Percentiles rank a stretch among this genome's conserved stretches.
Evolutionary conservation across 1,284 basidiomycete species (phyloP).

Genomic region (Anthracocystis panici-leucophaei): DNA sequence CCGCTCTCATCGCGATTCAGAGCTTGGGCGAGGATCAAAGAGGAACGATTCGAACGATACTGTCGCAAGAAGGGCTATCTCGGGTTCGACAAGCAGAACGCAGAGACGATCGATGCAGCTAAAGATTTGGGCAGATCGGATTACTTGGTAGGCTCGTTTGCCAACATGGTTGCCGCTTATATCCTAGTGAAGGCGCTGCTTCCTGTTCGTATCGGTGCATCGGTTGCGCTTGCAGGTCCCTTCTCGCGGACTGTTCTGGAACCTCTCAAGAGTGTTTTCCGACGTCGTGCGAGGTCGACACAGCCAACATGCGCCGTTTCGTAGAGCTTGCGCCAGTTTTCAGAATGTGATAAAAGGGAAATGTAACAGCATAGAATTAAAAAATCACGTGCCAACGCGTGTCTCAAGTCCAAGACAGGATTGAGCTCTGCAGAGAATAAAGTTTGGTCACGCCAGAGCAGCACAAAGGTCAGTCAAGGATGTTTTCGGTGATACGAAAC

Average conservation of each 20-base stretch:
- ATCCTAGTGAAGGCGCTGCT: slow-evolving; percentile 84
- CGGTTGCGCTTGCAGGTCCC: slow-evolving; percentile 80
- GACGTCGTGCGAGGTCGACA: slow-evolving; percentile 10
- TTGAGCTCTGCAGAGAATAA: too few species aligned
- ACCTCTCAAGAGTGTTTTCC: slow-evolving; percentile 71
- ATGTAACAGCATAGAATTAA: slow-evolving; percentile 17
- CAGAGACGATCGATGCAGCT: slow-evolving; percentile 29
- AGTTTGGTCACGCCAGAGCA: neutral
- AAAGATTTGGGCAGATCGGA: slow-evolving; percentile 58
- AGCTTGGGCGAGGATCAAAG: slow-evolving; percentile 35
- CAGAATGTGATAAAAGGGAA: neutral
- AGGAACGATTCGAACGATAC: slow-evolving; percentile 76
- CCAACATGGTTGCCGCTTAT: slow-evolving; percentile 79
- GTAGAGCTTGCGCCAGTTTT: neutral
- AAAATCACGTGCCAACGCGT: slow-evolving; percentile 43
- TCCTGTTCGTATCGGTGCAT: slow-evolving; percentile 80
- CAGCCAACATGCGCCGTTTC: neutral
- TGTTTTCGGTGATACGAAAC: neutral
- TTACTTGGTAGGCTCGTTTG: slow-evolving; percentile 73
- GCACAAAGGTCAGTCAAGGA: neutral
- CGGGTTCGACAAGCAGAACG: slow-evolving; percentile 77
- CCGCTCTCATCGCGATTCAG: slow-evolving; percentile 19
- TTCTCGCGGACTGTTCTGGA: slow-evolving; percentile 79
- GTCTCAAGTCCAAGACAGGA: too few species aligned
- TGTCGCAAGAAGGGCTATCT: slow-evolving; percentile 84